phyloP scores from a whole-genome alignment of 495 filamentous ascomycete species.

The Cenococcum geophilum region DNA sequence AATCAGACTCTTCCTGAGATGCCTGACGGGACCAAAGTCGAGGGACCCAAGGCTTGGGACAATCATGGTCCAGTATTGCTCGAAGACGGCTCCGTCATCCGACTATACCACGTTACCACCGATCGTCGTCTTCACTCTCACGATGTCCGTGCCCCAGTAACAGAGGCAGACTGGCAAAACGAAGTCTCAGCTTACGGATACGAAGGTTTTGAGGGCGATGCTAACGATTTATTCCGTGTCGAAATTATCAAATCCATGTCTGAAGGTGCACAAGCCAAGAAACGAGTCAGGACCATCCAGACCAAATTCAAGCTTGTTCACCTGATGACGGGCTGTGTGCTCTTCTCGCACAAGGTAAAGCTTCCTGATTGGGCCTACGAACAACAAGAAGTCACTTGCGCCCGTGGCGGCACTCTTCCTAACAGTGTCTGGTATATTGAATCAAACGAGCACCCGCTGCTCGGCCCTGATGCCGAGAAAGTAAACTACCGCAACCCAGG shows the following conservation, averaged over 20 bases:
- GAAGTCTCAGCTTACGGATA: slow-evolving; percentile 98
- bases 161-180: slow-evolving; percentile 96
- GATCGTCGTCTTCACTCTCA: slow-evolving; percentile 91
- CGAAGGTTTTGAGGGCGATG: slow-evolving; percentile 92
- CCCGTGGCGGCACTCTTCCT: slow-evolving; percentile 82
- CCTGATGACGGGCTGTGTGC: slow-evolving; percentile 90
- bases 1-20: slow-evolving; percentile 91
- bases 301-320: slow-evolving; percentile 94
- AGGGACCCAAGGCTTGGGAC: slow-evolving; percentile 80
- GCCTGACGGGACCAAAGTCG: slow-evolving; percentile 63
- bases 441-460: slow-evolving; percentile 71
- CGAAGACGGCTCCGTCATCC: slow-evolving; percentile 71
- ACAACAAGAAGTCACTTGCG: slow-evolving; percentile 97
- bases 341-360: slow-evolving; percentile 98
- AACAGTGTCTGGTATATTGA: slow-evolving; percentile 98
- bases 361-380: slow-evolving; percentile 95
- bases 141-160: slow-evolving; percentile 93
- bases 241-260: slow-evolving; percentile 92
- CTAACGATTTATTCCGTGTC: slow-evolving; percentile 90
- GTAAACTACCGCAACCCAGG: slow-evolving; percentile 94
- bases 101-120: slow-evolving; percentile 75
- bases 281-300: slow-evolving; percentile 84
- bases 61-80: slow-evolving; percentile 60
- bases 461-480: slow-evolving; percentile 71
- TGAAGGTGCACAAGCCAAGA: slow-evolving; percentile 70